Conservation (phyloP, 352 stramenopile genomes). For the Globisporangium nagaii region DNA sequence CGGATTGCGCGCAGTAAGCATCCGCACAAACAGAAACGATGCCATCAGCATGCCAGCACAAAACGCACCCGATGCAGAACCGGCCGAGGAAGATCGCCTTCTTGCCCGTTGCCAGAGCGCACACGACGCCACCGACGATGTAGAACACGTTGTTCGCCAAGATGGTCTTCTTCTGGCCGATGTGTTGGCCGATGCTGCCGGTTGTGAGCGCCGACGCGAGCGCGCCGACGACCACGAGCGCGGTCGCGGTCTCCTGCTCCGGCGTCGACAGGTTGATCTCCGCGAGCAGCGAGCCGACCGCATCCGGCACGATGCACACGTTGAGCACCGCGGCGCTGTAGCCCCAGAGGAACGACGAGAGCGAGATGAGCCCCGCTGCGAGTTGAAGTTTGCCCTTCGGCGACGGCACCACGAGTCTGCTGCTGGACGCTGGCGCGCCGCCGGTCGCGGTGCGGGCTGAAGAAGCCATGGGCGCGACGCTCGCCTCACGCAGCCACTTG, state of each 20-base stretch:
- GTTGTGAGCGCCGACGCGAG: slow-evolving; percentile 56
- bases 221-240: slow-evolving; percentile 68
- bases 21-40: not conserved
- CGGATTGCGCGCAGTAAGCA: not conserved
- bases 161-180: slow-evolving; percentile 65
- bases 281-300: slow-evolving; percentile 57
- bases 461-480: slow-evolving; percentile 4
- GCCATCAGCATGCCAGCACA: not conserved
- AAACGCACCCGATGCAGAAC: slow-evolving; percentile 40
- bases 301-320: slow-evolving; percentile 72
- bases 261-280: slow-evolving; percentile 69
- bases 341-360: slow-evolving; percentile 81
- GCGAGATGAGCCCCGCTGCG: slow-evolving; percentile 50
- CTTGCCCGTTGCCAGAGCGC: slow-evolving; percentile 56
- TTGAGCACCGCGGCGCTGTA: slow-evolving; percentile 68
- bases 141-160: slow-evolving; percentile 74
- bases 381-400: slow-evolving; percentile 26
- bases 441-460: too few species aligned
- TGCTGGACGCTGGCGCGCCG: not conserved
- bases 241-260: slow-evolving; percentile 71
- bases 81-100: slow-evolving; percentile 50
- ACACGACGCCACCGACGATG: slow-evolving; percentile 44
- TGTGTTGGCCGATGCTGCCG: slow-evolving; percentile 39
- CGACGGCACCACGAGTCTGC: not conserved
- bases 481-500: slow-evolving; percentile 8